These are phyloP conservation scores for Lactarius quietus DNA, from an alignment of 768 basidiomycete genomes.

Conservation along the genomic window DNA sequence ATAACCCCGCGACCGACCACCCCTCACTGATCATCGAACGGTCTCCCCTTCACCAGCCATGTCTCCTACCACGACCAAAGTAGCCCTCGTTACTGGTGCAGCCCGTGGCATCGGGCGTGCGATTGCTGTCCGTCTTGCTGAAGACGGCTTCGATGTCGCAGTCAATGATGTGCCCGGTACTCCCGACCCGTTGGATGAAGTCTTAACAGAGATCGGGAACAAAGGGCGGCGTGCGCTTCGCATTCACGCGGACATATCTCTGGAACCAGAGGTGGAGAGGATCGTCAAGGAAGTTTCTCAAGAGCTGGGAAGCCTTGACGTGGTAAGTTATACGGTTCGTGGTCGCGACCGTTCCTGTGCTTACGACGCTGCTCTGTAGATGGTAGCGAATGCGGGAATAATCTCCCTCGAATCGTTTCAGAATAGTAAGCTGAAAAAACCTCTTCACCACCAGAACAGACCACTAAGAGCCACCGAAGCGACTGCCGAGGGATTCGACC, in stretches of 20 bases:
- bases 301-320: constrained; percentile 17
- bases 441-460: neutral
- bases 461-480: neutral
- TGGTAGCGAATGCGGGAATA: constrained; percentile 25
- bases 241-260: constrained; percentile 14
- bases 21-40: too few relatives aligned
- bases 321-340: constrained; percentile 9
- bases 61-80: too few relatives aligned
- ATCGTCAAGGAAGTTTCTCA: constrained; percentile 13
- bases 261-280: constrained; percentile 7
- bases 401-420: neutral
- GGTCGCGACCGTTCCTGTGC: neutral
- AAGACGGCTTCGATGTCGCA: too few relatives aligned
- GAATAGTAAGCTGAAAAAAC: constrained; percentile 6
- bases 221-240: constrained; percentile 12
- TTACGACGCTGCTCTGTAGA: neutral
- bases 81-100: too few relatives aligned
- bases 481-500: constrained; percentile 9
- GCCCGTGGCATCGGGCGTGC: too few relatives aligned
- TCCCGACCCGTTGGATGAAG: too few relatives aligned
- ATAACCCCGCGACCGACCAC: too few relatives aligned
- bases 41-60: too few relatives aligned
- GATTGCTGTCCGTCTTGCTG: too few relatives aligned
- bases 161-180: too few relatives aligned
- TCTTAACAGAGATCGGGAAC: constrained; percentile 1